Evolutionary conservation across 1,139 yeast genomes (phyloP), one percentile per base, ranked within the genome.

Genomic region (Hanseniaspora sp.): DNA sequence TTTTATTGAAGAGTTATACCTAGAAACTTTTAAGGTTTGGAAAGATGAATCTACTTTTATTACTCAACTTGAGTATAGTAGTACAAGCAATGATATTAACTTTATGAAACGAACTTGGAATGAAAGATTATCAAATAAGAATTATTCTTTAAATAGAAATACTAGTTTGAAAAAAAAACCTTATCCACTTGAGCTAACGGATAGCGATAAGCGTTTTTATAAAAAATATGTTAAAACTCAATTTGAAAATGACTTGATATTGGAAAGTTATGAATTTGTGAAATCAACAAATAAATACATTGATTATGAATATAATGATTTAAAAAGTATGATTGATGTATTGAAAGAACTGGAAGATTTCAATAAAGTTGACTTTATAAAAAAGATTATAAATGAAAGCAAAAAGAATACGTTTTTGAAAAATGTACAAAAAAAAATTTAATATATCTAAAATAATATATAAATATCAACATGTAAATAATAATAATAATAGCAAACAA

Each of bases 1-100:
- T 7, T 7, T 18, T 1, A 13, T 51, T 7, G 45, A 51, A 45
- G 2, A 15, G 7, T 7, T 49, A 7, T 49, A 44, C 6, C 12
- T 44, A 7, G 54, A 51, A 28, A 38, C 41, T 15, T 44, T 51
- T n/a, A 51, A 51, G 23, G 31, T 42, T 6, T 51, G 54, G 48
- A 51, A 44, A 39, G 18, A 34, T 23, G 43, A 45, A 17, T 6
- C 35, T 13, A 47, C 39, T 1, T 38, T 44, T n/a, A 44, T 33
- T 6, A 34, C 17, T 9, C 48, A 44, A 39, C 31, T 51, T n/a
- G 18, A 41, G 6, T 45, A 39, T 23, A 34, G 41, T 28, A 17
- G 29, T 13, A n/a, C 6, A 11, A 38, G 30, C 23, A 33, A 13
- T 15, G 48, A 51, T 41, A 7, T 29, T n/a, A 7, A 13, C 1